A percentile compares a stretch with the other conserved stretches of the same genome.
Evolutionary conservation across 2,329 filamentous ascomycete species (phyloP).

Genomic region (Pseudopyricularia cyperi): DNA sequence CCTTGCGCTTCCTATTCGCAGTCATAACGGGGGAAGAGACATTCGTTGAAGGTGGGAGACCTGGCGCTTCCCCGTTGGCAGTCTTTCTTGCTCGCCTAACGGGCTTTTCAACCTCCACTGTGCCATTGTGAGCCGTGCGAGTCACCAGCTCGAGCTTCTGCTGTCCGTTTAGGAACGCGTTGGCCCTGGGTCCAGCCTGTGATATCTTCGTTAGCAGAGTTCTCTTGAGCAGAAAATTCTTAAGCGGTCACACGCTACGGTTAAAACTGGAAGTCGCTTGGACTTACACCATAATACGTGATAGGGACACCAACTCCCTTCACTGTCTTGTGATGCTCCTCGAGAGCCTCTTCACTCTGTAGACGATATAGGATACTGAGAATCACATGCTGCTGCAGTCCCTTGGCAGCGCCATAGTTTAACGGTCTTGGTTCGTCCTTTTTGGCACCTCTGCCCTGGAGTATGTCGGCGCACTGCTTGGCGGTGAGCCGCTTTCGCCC

Average conservation of each 20-base stretch:
- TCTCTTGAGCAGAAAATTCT: not conserved
- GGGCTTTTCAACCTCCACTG: slow-evolving; percentile 11
- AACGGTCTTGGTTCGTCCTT: slow-evolving; percentile 37
- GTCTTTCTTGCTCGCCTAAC: slow-evolving; percentile 19
- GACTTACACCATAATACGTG: slow-evolving; percentile 56
- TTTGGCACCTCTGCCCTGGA: slow-evolving; percentile 56
- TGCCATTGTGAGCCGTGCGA: slow-evolving; percentile 14
- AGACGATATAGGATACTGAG: slow-evolving; percentile 76
- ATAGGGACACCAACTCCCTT: slow-evolving; percentile 51
- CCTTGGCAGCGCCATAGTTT: slow-evolving; percentile 55
- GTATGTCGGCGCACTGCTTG: slow-evolving; percentile 70
- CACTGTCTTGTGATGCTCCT: slow-evolving; percentile 56
- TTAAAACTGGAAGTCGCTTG: slow-evolving; percentile 3
- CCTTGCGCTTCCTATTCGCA: slow-evolving; percentile 22
- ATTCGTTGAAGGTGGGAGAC: slow-evolving; percentile 26
- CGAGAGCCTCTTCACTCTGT: slow-evolving; percentile 58
- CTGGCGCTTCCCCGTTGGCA: slow-evolving; percentile 4
- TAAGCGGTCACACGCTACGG: not conserved
- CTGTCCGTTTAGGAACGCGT: slow-evolving; percentile 27
- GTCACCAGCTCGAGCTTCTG: slow-evolving; percentile 29
- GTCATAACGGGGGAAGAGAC: slow-evolving; percentile 39
- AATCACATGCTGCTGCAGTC: slow-evolving; percentile 60
- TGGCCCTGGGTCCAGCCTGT: slow-evolving; percentile 26
- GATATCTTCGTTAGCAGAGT: not conserved
- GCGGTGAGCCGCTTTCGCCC: slow-evolving; percentile 53